These are phyloP conservation scores for Melanomma pulvis-pyrius DNA, from an alignment of 495 filamentous ascomycete genomes.

Conservation along the genomic window DNA sequence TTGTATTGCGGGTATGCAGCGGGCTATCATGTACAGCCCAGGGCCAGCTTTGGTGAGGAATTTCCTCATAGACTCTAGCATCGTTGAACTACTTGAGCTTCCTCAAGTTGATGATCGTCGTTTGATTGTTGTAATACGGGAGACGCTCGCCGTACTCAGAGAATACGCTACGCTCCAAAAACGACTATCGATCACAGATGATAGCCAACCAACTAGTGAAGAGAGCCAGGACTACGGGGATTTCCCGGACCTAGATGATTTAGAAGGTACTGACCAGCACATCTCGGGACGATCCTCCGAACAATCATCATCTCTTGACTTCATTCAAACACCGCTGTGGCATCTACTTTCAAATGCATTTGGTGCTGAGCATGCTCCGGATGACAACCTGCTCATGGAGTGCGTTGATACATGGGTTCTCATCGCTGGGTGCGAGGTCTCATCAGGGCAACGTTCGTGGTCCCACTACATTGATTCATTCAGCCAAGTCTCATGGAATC, in stretches of 20 bases:
- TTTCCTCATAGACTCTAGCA: slow-evolving; percentile 42
- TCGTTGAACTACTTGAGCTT: slow-evolving; percentile 47
- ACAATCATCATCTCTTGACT: slow-evolving; percentile 33
- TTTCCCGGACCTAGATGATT: slow-evolving; percentile 60
- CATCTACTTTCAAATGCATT: slow-evolving; percentile 70
- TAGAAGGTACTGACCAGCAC: slow-evolving; percentile 42
- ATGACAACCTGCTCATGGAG: slow-evolving; percentile 59
- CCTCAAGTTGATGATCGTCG: slow-evolving; percentile 48
- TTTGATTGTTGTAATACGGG: slow-evolving; percentile 45
- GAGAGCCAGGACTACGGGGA: slow-evolving; percentile 80
- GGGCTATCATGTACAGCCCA: slow-evolving; percentile 51
- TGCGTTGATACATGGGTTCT: slow-evolving; percentile 46
- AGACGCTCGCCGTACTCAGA: slow-evolving; percentile 50
- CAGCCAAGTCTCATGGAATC: slow-evolving; percentile 61
- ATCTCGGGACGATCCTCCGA: neutral
- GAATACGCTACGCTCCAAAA: slow-evolving; percentile 38
- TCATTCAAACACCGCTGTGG: slow-evolving; percentile 56
- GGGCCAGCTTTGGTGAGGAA: slow-evolving; percentile 44
- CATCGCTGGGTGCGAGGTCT: slow-evolving; percentile 42
- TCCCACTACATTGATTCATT: slow-evolving; percentile 60
- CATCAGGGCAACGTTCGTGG: slow-evolving; percentile 53
- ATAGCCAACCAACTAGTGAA: slow-evolving; percentile 48
- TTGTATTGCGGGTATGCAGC: slow-evolving; percentile 56
- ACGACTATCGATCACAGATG: slow-evolving; percentile 1
- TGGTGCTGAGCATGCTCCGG: slow-evolving; percentile 61